phyloP scores from a whole-genome alignment of 129 eudicot genomes.

The Sambucus nigra region DNA sequence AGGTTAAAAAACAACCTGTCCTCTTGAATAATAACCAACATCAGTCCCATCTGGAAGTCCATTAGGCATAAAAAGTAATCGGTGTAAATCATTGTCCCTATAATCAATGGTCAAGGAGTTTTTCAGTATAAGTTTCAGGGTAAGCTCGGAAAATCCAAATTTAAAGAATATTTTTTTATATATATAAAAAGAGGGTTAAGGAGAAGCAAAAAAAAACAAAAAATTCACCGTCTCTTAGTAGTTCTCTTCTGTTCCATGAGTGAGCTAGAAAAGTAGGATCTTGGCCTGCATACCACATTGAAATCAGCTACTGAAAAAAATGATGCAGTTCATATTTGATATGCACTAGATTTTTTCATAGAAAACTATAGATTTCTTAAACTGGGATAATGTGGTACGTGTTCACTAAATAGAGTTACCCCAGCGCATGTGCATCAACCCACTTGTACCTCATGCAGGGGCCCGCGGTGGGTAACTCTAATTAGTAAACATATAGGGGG shows the following conservation, averaged over 20 bases:
- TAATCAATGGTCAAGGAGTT: conserved; percentile 10
- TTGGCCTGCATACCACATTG: conserved; percentile 49
- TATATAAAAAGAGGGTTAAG: neutral
- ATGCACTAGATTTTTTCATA: too few species aligned
- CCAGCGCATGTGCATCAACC: too few species aligned
- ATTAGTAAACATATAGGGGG: too few species aligned
- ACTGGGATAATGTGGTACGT: too few species aligned
- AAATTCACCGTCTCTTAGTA: conserved; percentile 54
- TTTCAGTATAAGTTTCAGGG: neutral
- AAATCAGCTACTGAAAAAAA: conserved; percentile 11
- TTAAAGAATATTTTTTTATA: neutral
- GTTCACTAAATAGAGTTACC: too few species aligned
- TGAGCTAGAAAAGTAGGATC: conserved; percentile 27
- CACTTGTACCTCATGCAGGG: too few species aligned
- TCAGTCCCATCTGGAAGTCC: conserved; percentile 96
- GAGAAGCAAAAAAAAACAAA: conserved; percentile 2
- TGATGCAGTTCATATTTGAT: too few species aligned
- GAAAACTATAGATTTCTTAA: too few species aligned
- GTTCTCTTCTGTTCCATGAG: conserved; percentile 36
- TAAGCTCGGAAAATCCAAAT: neutral
- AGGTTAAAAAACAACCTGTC: conserved; percentile 46
- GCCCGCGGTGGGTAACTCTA: too few species aligned
- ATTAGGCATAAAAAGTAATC: conserved; percentile 74
- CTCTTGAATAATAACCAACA: conserved; percentile 78
- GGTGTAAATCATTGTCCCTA: conserved; percentile 94